A percentile compares a stretch with the other conserved stretches of the same genome.
phyloP scores from a whole-genome alignment of 441 rosid species.

The Bruguiera hainesii region DNA sequence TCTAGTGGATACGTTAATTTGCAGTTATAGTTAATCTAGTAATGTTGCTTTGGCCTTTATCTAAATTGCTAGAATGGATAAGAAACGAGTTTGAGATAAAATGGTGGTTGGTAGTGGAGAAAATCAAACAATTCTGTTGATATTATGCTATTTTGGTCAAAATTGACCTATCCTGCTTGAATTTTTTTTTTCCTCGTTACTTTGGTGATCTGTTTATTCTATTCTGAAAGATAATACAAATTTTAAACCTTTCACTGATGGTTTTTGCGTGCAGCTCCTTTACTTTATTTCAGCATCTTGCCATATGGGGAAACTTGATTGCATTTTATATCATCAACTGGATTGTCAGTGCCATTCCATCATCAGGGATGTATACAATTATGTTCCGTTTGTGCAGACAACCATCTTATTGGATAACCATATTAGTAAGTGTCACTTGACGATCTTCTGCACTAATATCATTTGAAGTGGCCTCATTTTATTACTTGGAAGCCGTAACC shows the following conservation, averaged over 20 bases:
- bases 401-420: conserved; percentile 90
- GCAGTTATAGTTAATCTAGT: background rate
- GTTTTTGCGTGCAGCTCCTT: conserved; percentile 64
- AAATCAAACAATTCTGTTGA: background rate
- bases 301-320: conserved; percentile 91
- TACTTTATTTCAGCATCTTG: conserved; percentile 80
- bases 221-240: background rate
- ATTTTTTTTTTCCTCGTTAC: too few species aligned
- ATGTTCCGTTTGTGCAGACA: conserved; percentile 87
- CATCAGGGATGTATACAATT: conserved; percentile 91
- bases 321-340: conserved; percentile 80
- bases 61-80: background rate
- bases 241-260: conserved; percentile 12
- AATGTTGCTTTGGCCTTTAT: background rate
- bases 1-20: background rate
- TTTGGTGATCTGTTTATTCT: background rate
- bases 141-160: too few species aligned
- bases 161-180: too few species aligned
- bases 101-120: background rate
- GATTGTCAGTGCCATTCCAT: conserved; percentile 81
- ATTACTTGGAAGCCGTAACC: background rate
- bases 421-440: conserved; percentile 55
- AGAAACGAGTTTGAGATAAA: background rate
- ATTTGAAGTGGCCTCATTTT: background rate
- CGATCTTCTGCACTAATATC: background rate